Conservation (phyloP, 2,329 filamentous ascomycete genomes). For the Cladophialophora bantiana region DNA sequence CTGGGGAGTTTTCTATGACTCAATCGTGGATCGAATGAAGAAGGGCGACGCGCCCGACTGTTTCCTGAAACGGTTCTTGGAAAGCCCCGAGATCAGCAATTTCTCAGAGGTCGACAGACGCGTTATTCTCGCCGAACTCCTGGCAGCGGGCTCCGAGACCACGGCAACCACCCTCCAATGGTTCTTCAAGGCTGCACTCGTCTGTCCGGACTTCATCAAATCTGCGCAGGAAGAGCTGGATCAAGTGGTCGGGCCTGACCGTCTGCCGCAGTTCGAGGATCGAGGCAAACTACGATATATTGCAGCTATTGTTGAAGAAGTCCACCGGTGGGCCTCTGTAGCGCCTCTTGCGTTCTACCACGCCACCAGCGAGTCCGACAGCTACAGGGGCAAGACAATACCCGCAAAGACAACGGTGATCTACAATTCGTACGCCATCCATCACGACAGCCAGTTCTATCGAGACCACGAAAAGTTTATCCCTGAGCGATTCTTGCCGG, state of each 20-base stretch:
- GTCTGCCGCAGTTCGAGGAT: conserved; percentile 49
- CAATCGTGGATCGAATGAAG: conserved; percentile 20
- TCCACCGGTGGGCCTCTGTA: conserved; percentile 53
- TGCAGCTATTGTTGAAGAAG: conserved; percentile 51
- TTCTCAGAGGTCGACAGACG: conserved; percentile 26
- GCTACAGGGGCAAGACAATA: conserved; percentile 37
- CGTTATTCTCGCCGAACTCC: conserved; percentile 19
- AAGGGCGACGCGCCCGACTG: conserved; percentile 26
- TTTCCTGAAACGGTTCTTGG: conserved; percentile 24
- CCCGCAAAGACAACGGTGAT: conserved; percentile 55
- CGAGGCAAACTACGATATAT: conserved; percentile 47
- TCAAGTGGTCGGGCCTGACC: conserved; percentile 38
- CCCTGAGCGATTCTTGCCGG: conserved; percentile 52
- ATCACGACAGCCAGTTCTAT: conserved; percentile 23
- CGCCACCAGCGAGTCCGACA: conserved; percentile 37
- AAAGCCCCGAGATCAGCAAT: conserved; percentile 19
- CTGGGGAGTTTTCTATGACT: conserved; percentile 27
- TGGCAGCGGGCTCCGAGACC: conserved; percentile 30
- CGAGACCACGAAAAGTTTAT: conserved; percentile 46
- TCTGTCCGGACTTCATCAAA: conserved; percentile 62
- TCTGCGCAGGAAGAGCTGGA: conserved; percentile 48
- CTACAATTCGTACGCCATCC: conserved; percentile 53
- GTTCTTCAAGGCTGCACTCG: conserved; percentile 30
- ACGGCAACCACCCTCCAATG: conserved; percentile 30
- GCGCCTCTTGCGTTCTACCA: conserved; percentile 54